These are phyloP conservation scores for Trichocladium antarcticum DNA, from an alignment of 495 filamentous ascomycete species.

Conservation along the genomic window DNA sequence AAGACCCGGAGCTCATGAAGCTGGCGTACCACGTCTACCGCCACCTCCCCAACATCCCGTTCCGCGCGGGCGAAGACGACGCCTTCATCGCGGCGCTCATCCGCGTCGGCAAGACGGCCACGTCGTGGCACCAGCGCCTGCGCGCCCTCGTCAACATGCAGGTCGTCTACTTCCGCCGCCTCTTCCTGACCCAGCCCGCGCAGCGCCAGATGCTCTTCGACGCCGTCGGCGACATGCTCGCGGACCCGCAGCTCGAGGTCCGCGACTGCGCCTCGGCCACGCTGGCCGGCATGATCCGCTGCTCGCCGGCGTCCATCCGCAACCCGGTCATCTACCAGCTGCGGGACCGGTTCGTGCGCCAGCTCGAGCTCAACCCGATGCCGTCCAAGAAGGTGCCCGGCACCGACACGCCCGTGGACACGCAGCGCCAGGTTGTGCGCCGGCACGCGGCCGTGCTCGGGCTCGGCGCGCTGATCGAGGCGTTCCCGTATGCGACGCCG, in stretches of 20 bases:
- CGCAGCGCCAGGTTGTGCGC: constrained; percentile 63
- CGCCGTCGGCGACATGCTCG: constrained; percentile 86
- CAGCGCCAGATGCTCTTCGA: constrained; percentile 76
- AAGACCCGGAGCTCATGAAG: constrained; percentile 90
- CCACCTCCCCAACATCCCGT: constrained; percentile 91
- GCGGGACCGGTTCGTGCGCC: constrained; percentile 65
- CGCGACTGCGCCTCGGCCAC: constrained; percentile 85
- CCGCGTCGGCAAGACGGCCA: constrained; percentile 71
- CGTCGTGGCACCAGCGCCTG: constrained; percentile 93
- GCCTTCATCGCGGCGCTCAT: constrained; percentile 78
- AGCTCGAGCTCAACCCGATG: constrained; percentile 68
- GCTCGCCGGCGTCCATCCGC: constrained; percentile 75
- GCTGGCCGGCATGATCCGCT: constrained; percentile 94
- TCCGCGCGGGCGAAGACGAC: constrained; percentile 72
- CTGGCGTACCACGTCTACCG: constrained; percentile 96
- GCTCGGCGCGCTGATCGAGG: constrained; percentile 80
- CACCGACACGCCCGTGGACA: constrained; percentile 69
- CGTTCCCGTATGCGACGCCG: constrained; percentile 93
- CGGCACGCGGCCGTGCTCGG: constrained; percentile 90
- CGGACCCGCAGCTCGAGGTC: constrained; percentile 86
- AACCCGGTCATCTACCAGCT: constrained; percentile 62
- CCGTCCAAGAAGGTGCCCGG: constrained; percentile 58
- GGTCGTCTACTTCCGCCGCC: constrained; percentile 92
- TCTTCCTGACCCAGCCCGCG: constrained; percentile 75
- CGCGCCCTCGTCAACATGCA: constrained; percentile 99